phyloP scores from a whole-genome alignment of 345 rosid genomes.

The Eutrema heterophyllum region DNA sequence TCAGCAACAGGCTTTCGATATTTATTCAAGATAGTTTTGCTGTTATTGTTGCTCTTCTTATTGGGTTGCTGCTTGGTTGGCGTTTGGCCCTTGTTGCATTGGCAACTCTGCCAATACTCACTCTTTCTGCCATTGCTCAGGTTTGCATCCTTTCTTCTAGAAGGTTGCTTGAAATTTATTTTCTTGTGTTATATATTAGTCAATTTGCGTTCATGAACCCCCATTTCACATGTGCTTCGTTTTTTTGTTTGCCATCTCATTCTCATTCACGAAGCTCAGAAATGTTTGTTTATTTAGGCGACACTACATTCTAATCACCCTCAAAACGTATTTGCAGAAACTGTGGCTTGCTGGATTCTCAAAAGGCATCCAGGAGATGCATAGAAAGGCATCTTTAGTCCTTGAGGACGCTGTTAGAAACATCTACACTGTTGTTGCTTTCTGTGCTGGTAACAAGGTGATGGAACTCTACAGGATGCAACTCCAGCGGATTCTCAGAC shows the following conservation, averaged over 20 bases:
- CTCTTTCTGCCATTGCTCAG: constrained; percentile 94
- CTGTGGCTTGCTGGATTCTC: constrained; percentile 99
- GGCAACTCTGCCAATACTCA: constrained; percentile 85
- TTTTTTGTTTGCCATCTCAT: not conserved
- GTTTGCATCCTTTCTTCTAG: constrained; percentile 38
- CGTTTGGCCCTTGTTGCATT: constrained; percentile 91
- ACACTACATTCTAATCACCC: not conserved
- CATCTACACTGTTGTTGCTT: constrained; percentile 96
- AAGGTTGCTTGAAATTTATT: not conserved
- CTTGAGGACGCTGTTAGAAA: constrained; percentile 99
- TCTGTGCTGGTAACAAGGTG: constrained; percentile 97
- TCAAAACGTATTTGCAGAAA: constrained; percentile 54
- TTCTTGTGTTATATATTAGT: not conserved
- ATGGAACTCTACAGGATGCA: constrained; percentile 97
- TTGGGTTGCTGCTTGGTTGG: constrained; percentile 87
- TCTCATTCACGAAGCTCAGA: not conserved
- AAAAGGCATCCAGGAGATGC: constrained; percentile 99
- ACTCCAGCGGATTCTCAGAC: constrained; percentile 66
- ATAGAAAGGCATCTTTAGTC: constrained; percentile 95
- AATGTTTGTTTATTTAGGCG: not conserved
- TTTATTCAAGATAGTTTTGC: constrained; percentile 97
- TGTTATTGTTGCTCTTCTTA: constrained; percentile 77
- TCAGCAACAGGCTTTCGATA: constrained; percentile 97
- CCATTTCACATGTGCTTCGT: not conserved
- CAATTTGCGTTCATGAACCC: not conserved